Percentiles rank a stretch among this genome's conserved stretches.
These are phyloP conservation scores for Prunella vulgaris DNA, from an alignment of 257 asterid species.

Conservation along the genomic window DNA sequence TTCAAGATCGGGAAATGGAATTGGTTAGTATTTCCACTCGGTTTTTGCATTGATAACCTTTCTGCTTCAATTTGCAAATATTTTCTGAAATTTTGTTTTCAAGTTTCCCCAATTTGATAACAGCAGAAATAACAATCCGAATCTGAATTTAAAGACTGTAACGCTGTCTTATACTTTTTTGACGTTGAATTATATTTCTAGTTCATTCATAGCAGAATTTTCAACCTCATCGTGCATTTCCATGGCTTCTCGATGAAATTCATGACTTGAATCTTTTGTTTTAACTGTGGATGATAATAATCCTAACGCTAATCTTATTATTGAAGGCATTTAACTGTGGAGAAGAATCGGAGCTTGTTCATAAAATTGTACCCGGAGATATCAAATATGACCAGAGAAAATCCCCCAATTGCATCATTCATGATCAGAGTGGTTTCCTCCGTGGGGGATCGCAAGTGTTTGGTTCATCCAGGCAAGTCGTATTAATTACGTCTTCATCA, in stretches of 20 bases:
- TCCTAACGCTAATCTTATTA: background rate
- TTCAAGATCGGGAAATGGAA: constrained; percentile 90
- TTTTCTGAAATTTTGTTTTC: background rate
- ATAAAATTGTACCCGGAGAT: constrained; percentile 76
- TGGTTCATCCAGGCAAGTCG: constrained; percentile 72
- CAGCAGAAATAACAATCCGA: background rate
- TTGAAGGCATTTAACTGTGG: constrained; percentile 85
- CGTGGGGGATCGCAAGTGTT: constrained; percentile 68
- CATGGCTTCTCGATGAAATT: background rate
- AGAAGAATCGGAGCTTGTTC: constrained; percentile 66
- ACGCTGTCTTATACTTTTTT: background rate
- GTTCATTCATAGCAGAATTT: background rate
- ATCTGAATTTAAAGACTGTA: background rate
- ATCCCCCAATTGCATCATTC: constrained; percentile 87
- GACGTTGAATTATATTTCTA: background rate
- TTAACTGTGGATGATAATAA: background rate
- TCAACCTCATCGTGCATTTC: background rate
- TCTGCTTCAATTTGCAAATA: background rate
- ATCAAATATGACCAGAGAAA: constrained; percentile 63
- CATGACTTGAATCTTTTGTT: background rate
- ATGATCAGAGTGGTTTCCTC: constrained; percentile 67
- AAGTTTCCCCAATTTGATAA: background rate
- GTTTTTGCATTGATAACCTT: background rate
- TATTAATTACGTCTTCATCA: background rate
- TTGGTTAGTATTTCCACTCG: constrained; percentile 37